Percentiles rank a stretch among this genome's conserved stretches.
These are phyloP conservation scores for Pseudoscleropodium purum DNA, from an alignment of 225 moss, liverwort and hornwort species.

Conservation along the genomic window DNA sequence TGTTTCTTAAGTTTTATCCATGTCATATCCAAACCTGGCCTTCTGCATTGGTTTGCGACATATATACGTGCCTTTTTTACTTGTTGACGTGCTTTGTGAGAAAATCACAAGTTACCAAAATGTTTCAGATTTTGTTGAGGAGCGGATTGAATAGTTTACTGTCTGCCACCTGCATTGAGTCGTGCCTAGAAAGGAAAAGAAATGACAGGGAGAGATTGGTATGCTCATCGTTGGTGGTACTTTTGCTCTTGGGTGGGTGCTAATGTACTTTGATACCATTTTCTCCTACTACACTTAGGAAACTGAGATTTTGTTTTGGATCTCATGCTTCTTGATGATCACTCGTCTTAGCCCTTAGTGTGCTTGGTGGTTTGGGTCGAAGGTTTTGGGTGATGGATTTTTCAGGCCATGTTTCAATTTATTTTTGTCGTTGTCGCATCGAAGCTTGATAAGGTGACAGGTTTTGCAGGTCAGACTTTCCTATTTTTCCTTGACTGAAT, in stretches of 20 bases:
- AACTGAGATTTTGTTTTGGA: background rate
- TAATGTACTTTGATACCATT: background rate
- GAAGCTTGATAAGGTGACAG: constrained; percentile 66
- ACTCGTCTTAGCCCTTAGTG: background rate
- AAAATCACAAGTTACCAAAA: background rate
- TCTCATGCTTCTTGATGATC: background rate
- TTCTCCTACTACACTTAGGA: background rate
- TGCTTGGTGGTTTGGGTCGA: background rate
- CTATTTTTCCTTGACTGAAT: background rate
- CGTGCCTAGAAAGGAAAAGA: background rate
- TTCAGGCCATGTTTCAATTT: constrained; percentile 43
- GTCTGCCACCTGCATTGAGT: background rate
- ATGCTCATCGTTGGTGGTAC: background rate
- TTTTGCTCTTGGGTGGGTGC: background rate
- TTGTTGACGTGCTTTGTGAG: background rate
- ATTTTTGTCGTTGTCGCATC: constrained; percentile 48
- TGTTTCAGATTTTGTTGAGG: background rate
- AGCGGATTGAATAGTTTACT: background rate
- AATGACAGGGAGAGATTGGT: background rate
- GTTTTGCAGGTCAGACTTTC: constrained; percentile 25
- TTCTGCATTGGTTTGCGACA: background rate
- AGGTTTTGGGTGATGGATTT: background rate
- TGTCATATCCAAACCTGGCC: background rate
- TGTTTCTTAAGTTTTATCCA: background rate
- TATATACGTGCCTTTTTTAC: background rate